Conservation (phyloP, 805 yeast genomes). For the Candida loeiensis region DNA sequence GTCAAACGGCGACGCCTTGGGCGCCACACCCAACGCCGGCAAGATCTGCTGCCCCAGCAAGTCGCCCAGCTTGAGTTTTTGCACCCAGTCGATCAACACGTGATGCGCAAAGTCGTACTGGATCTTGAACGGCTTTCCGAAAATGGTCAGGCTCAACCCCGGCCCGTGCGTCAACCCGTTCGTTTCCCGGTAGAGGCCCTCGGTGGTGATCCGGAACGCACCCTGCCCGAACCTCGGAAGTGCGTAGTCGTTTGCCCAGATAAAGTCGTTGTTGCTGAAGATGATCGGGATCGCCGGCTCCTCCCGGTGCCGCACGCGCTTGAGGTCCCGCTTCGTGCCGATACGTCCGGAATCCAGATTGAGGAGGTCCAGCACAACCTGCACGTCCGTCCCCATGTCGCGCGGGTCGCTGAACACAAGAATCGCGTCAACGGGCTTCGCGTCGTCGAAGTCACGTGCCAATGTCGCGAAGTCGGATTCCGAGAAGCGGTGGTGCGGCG, state of each 20-base stretch:
- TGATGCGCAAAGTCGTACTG: constrained; percentile 84
- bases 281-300: constrained; percentile 53
- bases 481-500: constrained; percentile 65
- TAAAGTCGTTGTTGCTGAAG: constrained; percentile 77
- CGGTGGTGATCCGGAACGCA: constrained; percentile 65
- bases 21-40: constrained; percentile 46
- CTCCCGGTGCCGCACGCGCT: neutral
- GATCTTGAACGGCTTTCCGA: constrained; percentile 79
- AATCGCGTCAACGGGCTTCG: constrained; percentile 63
- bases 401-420: constrained; percentile 86
- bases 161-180: constrained; percentile 40
- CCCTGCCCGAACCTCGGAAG: constrained; percentile 90
- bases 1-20: constrained; percentile 36
- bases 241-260: constrained; percentile 82
- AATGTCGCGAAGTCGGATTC: constrained; percentile 38
- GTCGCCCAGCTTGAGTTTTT: constrained; percentile 25
- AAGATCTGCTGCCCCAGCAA: constrained; percentile 22
- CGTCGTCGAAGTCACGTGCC: constrained; percentile 15
- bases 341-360: constrained; percentile 58
- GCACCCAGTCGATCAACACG: constrained; percentile 56
- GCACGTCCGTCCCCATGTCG: constrained; percentile 83
- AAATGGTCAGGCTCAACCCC: constrained; percentile 48
- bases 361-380: constrained; percentile 68
- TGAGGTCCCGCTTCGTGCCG: constrained; percentile 51
- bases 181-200: constrained; percentile 52